Base-by-base conservation (phyloP, 345 rosid species). In the Sisymbrium irio region DNA sequence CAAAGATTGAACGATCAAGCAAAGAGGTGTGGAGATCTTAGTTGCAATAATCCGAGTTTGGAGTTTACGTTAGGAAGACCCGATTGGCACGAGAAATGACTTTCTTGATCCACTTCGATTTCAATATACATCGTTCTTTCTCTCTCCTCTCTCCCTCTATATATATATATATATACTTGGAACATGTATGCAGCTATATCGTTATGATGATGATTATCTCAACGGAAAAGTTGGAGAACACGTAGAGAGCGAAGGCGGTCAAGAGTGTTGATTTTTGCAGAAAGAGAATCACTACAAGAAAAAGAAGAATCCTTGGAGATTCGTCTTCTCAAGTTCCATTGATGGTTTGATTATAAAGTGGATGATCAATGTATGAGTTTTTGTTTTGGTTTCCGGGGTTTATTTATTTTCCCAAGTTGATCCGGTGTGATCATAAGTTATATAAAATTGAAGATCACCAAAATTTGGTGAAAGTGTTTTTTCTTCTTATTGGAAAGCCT, bases 1-100 rank as follows among this genome's bases (percentile, higher is more conserved):
- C 68, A 57, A 63, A 63, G 65, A 44, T 63, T 55, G 2, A 70
- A 69, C 27, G 80, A 76, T 63, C 65, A 76, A 65, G 41, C 32
- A 64, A 71, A 77, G 59, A 71, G 67, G 27, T 77, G 77, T 71
- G 73, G 73, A 58, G 77, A 71, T 77, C 27, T 57, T 49, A 71
- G 80, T 72, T 63, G 74, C 82, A 78, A 79, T 73, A 86, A 81
- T 63, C 88, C 88, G 33, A 84, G 87, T 80, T 83, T 88, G 83
- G 93, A 88, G 81, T 86, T 88, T 75, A 86, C 93, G 22, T 77
- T 88, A 74, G 93, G 93, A 54, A 82, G 87, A 86, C 91, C 91
- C 49, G 89, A 86, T 65, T 86, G 93, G 91, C 89, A 82, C 15
- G 79, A 78, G 27, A 81, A 76, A 67, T 78, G 75, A 78, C 66